These are phyloP conservation scores for Rubroboletus pulcherrimus DNA, from an alignment of 768 basidiomycete species.

Conservation along the genomic window DNA sequence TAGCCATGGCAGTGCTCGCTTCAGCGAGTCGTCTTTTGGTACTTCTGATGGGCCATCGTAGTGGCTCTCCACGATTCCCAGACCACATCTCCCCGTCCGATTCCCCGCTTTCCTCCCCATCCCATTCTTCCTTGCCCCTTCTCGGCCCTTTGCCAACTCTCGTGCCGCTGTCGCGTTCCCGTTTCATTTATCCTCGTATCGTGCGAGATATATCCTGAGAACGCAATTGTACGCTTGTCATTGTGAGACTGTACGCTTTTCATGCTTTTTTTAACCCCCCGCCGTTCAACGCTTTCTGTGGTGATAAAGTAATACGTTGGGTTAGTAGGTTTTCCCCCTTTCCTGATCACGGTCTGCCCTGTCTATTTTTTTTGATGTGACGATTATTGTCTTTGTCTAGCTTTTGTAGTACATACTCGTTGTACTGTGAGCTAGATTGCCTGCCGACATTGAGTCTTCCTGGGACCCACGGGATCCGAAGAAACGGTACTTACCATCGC, in stretches of 20 bases:
- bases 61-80: not conserved
- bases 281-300: slow-evolving; percentile 6
- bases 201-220: slow-evolving; percentile 10
- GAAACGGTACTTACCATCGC: not conserved
- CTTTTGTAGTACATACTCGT: slow-evolving; percentile 7
- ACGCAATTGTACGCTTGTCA: slow-evolving; percentile 19
- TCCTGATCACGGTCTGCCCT: not conserved
- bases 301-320: slow-evolving; percentile 2
- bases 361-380: not conserved
- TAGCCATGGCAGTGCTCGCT: not conserved
- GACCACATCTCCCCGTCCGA: not conserved
- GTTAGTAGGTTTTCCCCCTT: not conserved
- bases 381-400: slow-evolving; percentile 4
- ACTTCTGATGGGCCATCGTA: not conserved
- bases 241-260: slow-evolving; percentile 10
- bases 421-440: not conserved
- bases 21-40: not conserved
- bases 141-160: not conserved
- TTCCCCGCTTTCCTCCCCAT: not conserved
- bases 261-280: slow-evolving; percentile 4
- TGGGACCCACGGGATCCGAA: too few relatives aligned
- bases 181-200: slow-evolving; percentile 3
- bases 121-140: not conserved
- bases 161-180: not conserved
- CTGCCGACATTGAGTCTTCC: not conserved